phyloP scores from a whole-genome alignment of 805 yeast genomes.

The Candida coleopterorum region DNA sequence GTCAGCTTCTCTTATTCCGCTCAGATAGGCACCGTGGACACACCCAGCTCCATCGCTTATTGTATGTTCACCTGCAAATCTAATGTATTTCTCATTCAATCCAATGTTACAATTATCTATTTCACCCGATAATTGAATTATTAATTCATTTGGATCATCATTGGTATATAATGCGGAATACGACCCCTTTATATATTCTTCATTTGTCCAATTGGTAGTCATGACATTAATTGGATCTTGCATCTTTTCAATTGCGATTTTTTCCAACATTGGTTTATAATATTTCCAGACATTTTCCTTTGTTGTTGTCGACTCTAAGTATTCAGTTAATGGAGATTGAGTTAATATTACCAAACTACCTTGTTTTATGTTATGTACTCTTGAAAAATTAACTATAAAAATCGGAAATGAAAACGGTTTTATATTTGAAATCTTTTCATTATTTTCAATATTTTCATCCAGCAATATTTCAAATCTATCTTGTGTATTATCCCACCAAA shows the following conservation, averaged over 20 bases:
- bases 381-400: constrained; percentile 54
- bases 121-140: constrained; percentile 53
- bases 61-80: constrained; percentile 93
- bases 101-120: constrained; percentile 14
- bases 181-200: constrained; percentile 77
- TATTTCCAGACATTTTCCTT: constrained; percentile 48
- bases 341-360: constrained; percentile 63
- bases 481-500: constrained; percentile 40
- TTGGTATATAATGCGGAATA: constrained; percentile 68
- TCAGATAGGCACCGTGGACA: constrained; percentile 84
- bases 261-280: constrained; percentile 48
- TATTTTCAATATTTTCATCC: constrained; percentile 11
- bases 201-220: constrained; percentile 70
- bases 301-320: constrained; percentile 50
- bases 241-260: constrained; percentile 9
- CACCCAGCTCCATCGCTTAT: constrained; percentile 85
- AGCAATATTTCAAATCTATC: constrained; percentile 35
- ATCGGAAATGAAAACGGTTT: constrained; percentile 57
- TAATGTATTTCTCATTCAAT: constrained; percentile 39
- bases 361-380: constrained; percentile 29
- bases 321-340: constrained; percentile 70
- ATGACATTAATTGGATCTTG: constrained; percentile 32
- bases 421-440: constrained; percentile 21
- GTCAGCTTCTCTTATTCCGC: constrained; percentile 58
- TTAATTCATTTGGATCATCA: constrained; percentile 63